Percentiles rank a stretch among this genome's conserved stretches.
These are phyloP conservation scores for Phytophthora hibernalis DNA, from an alignment of 352 stramenopile genomes.

Conservation along the genomic window DNA sequence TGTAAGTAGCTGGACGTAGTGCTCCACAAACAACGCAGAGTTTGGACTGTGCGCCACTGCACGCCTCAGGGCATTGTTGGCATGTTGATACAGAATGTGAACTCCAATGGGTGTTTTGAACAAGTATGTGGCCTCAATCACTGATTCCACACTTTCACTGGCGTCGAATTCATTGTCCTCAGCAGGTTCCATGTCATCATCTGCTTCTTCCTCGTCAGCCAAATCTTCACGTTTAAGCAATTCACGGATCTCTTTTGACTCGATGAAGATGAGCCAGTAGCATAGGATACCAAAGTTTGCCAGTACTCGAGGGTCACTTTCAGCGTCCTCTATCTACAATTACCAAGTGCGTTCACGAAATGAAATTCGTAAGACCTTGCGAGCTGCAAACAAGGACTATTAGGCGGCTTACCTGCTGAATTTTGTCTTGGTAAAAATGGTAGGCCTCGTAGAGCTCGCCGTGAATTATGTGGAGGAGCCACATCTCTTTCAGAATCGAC, in stretches of 20 bases:
- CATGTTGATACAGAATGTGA: slow-evolving; percentile 81
- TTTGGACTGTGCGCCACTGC: slow-evolving; percentile 62
- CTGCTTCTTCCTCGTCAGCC: slow-evolving; percentile 35
- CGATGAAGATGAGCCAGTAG: slow-evolving; percentile 86
- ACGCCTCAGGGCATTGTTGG: slow-evolving; percentile 56
- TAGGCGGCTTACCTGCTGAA: slow-evolving; percentile 53
- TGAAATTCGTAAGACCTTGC: slow-evolving; percentile 1
- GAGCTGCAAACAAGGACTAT: not conserved
- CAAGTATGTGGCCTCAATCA: slow-evolving; percentile 64
- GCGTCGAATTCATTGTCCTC: slow-evolving; percentile 9
- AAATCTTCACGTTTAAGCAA: slow-evolving; percentile 48
- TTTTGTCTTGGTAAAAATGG: slow-evolving; percentile 78
- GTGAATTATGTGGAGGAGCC: slow-evolving; percentile 70
- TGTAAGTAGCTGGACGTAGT: slow-evolving; percentile 76
- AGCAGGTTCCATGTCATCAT: slow-evolving; percentile 25
- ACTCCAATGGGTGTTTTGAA: slow-evolving; percentile 75
- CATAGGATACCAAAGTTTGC: slow-evolving; percentile 81
- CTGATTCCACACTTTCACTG: slow-evolving; percentile 41
- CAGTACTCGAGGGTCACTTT: slow-evolving; percentile 67
- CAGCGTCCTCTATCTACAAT: slow-evolving; percentile 44
- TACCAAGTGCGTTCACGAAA: not conserved
- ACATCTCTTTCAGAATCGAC: slow-evolving; percentile 76
- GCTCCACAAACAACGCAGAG: slow-evolving; percentile 71
- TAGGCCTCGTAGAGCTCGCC: slow-evolving; percentile 87
- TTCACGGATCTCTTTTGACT: slow-evolving; percentile 71